Base-by-base conservation (phyloP, 1,284 basidiomycete genomes). In the Acaromyces ingoldii region DNA sequence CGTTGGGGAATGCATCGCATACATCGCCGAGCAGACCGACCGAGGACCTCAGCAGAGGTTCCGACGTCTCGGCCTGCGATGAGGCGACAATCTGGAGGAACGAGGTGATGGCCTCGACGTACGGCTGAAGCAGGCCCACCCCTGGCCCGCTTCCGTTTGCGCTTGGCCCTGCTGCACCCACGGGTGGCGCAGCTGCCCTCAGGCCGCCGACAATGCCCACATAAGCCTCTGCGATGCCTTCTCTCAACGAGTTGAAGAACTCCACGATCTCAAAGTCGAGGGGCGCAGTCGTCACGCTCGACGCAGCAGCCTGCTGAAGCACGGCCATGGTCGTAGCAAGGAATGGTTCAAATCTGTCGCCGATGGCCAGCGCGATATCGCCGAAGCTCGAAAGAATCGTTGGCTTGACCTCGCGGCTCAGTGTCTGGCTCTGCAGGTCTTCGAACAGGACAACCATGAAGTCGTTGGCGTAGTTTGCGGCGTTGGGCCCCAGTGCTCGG, bases 201-300 rank as follows among this genome's bases (percentile, higher is more conserved):
- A 96, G 80, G 6, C 89, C 91, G 41, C 89, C 87, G 55, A 96
- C 85, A 60, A 97, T 88, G 42, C 95, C 92, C 7, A 89, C 92
- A 72, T 96, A 97, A 3, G 93, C 92, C 76, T 98, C 95, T 36
- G 96, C 80, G 62, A 99, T 96, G 39, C 91, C 90, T 75, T 98
- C 93, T 34, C 93, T 85, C 58, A 99, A 82, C 49, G 84, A 83
- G 58, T 84, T 83, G 55, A 96, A 89, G 75, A 98, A 98, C 65
- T 99, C 93, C 55, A 91, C 82, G 57, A 91, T 82, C 61, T 93
- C 91, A 63, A 85, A 89, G 74, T 92, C 90, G 48, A 85, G 82
- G 87, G 88, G 51, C 30, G 30, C 45, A 43, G 15, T 28, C 11
- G 25, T 45, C 11, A 28, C 42, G 13, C 30, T 22, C n/a, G 42